Conservation (phyloP, 2,329 filamentous ascomycete species). For the Stemphylium beticola region DNA sequence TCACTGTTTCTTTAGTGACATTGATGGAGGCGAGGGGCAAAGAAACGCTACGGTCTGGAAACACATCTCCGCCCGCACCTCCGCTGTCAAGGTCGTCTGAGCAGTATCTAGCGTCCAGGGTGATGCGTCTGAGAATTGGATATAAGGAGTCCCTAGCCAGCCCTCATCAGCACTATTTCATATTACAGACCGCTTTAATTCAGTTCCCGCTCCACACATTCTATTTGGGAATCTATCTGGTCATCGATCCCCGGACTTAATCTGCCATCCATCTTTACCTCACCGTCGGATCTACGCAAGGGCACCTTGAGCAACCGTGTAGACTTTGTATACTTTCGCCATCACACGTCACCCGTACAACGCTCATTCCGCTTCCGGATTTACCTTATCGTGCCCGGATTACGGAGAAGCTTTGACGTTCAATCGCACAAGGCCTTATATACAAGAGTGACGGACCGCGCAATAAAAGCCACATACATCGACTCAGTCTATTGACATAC, state of each 20-base stretch:
- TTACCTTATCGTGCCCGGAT: too few species aligned
- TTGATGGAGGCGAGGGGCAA: background rate
- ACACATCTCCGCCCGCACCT: background rate
- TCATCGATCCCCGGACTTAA: too few species aligned
- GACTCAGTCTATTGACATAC: too few species aligned
- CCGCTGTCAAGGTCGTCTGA: slow-evolving; percentile 1
- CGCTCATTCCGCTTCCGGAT: too few species aligned
- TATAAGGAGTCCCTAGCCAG: slow-evolving; percentile 4
- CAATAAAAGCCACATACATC: too few species aligned
- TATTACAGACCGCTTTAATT: background rate
- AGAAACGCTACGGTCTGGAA: slow-evolving; percentile 1
- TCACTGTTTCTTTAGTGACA: background rate
- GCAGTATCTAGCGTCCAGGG: slow-evolving; percentile 4
- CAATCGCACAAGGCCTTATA: too few species aligned
- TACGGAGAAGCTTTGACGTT: too few species aligned
- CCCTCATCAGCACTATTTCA: background rate
- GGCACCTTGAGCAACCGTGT: too few species aligned
- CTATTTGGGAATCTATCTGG: background rate
- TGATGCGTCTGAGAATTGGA: background rate
- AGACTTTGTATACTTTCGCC: background rate
- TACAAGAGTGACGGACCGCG: too few species aligned
- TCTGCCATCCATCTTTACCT: too few species aligned
- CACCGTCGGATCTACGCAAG: too few species aligned
- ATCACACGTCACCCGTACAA: background rate
- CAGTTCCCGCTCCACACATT: background rate